Evolutionary conservation across 441 rosid species (phyloP).

Genomic region (Rhodomyrtus psidioides): DNA sequence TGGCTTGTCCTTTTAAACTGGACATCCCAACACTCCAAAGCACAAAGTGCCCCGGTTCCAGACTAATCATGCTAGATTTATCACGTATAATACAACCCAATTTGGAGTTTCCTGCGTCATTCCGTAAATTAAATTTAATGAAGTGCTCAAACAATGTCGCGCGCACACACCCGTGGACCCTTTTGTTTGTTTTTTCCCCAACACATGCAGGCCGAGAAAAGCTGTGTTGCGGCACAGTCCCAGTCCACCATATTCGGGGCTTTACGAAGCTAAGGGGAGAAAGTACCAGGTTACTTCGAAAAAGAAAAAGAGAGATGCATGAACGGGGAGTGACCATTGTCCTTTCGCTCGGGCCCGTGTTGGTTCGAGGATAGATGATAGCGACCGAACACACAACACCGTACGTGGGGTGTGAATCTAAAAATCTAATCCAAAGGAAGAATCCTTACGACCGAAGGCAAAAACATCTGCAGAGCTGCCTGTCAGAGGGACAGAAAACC

Average conservation of each 20-base stretch:
- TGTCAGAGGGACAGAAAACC: not conserved
- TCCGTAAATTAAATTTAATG: not conserved
- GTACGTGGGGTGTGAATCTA: not conserved
- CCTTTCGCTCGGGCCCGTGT: not conserved
- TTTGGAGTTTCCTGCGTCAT: not conserved
- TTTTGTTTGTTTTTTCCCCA: not conserved
- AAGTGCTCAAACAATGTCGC: not conserved
- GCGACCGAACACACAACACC: not conserved
- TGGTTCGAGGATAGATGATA: not conserved
- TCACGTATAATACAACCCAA: not conserved
- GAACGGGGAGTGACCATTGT: not conserved
- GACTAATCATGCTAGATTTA: not conserved
- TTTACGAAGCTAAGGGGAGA: not conserved
- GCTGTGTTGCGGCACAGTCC: not conserved
- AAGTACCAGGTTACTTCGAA: not conserved
- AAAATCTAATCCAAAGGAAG: not conserved
- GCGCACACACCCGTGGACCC: not conserved
- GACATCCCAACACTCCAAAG: not conserved
- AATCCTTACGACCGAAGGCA: not conserved
- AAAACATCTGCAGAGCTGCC: not conserved
- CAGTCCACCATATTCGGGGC: constrained; percentile 7
- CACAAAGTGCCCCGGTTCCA: not conserved
- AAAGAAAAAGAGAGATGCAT: not conserved
- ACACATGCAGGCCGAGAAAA: not conserved
- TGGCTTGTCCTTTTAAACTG: not conserved